Evolutionary conservation across 805 yeast species (phyloP), one percentile per base, ranked within the genome.

Genomic region (Ogataea angusta): DNA sequence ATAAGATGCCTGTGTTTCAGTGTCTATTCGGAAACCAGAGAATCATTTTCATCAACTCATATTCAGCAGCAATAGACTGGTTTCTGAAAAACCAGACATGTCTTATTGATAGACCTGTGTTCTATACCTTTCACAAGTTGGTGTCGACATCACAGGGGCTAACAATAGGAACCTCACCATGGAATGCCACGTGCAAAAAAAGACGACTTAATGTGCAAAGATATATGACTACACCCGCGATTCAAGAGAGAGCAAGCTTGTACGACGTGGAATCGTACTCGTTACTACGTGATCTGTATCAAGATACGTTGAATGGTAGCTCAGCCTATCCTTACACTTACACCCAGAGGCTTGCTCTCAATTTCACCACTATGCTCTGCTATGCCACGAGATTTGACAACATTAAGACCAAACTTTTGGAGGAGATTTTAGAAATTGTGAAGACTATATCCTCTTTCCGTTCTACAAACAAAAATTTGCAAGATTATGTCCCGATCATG

Each of bases 81-180:
- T 52, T 51, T 37, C 41, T 52, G 12, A 49, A 52, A 23, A 48
- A 52, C 26, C 55, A 52, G 26, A 43, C 51, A 12, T 37, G 46
- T 3, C 32, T 52, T 9, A 51, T 46, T 10, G 56, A 52, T 30
- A 39, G 55, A 27, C 55, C 57, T 5, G 32, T 51, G 4, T 49
- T 52, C 28, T 52, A 52, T 36, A 52, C 57, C 1, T 52, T 51
- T 25, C 55, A 51, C 32, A 51, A 51, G 30, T 34, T 51, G 9
- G 51, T 49, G 12, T 51, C 55, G 16, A 22, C 63, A 48, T 36
- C 69, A 50, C 46, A 70, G 42, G 59, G 72, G 3, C 60, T 63
- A 29, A 68, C 72, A 1, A 67, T 67, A 27, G 72, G 72, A 7
- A 67, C 72, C 3, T 65, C 72, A 5, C 71, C 72, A 2, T 68